Evolutionary conservation across 108 stramenopile genomes (phyloP), one percentile per base, ranked within the genome.

Genomic region (Cylindrotheca closterium): DNA sequence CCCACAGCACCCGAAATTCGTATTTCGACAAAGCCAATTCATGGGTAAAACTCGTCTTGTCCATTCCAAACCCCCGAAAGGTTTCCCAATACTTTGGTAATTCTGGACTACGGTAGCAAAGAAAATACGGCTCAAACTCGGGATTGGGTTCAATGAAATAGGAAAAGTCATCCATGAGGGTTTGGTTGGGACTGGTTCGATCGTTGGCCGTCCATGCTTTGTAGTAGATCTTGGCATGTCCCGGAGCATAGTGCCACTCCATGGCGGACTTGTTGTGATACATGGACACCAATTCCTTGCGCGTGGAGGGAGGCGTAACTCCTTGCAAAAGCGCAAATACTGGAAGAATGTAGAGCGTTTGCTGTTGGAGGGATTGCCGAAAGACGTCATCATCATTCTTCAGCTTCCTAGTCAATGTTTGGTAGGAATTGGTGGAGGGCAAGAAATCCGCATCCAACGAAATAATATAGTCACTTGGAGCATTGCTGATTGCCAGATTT

Each of bases 41-140:
- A 48, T 45, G 23, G 34, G 55, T 49, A 47, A 47, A 71, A 21
- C 55, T 56, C n/a, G 21, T 55, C 30, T 71, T 71, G 70, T 64
- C 58, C 34, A 60, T 64, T 2, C 37, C 42, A 31, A 48, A 63
- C 17, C 49, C 58, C 2, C 70, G 63, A 59, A 59, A 37, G 23
- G 21, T 24, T 31, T 55, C 60, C 54, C 63, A 71, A 27, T 55
- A 71, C 4, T 63, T 37, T 47, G 32, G 70, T 12, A 71, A 30
- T 17, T 63, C 70, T 15, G 51, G 63, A n/a, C n/a, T n/a, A 32
- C 34, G 51, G 47, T 71, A 71, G 1, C 47, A 62, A 30, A 71
- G 18, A 8, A 71, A 53, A 32, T 71, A 64, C 1, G 70, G 70
- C 48, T 71, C 62, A n/a, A n/a, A n/a, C n/a, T n/a, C n/a, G n/a